Evolutionary conservation across 306 rosid species (phyloP), one percentile per base, ranked within the genome.

Genomic region (Quercus variabilis): DNA sequence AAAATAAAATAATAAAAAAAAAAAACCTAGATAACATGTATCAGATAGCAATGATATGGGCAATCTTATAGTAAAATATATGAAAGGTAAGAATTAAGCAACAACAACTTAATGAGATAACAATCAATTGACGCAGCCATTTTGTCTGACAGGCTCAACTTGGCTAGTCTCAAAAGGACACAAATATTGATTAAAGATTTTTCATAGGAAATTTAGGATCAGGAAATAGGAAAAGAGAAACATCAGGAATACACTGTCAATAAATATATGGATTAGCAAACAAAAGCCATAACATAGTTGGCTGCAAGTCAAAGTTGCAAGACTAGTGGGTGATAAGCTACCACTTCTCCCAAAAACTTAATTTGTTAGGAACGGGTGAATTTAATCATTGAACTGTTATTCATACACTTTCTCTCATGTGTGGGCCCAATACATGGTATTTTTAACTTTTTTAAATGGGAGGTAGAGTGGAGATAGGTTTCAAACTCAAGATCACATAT

Each of bases 1-100:
- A 1, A 38, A 38, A 38, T 38, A 38, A 38, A 38, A 38, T 38
- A 38, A 38, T 38, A 38, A 55, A 9, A 52, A 38, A 55, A 9
- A 52, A 52, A 46, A 33, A 64, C 8, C 57, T 12, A 25, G 14
- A 70, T 56, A 25, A 60, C 17, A 57, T 59, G 49, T 69, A 75
- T 55, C 46, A 63, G 31, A 57, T 60, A 60, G 67, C 75, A 78
- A 56, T 75, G 52, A 59, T 11, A 69, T 46, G 62, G 52, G 38
- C 28, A 9, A 59, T 60, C 25, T 23, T 12, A 30, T 41, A 78
- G 62, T 23, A 56, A 77, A 55, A 30, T 17, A 31, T 6, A 33
- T 25, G 31, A 65, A 65, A 30, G 31, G 21, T 65, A 17, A n/a
- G 46, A 65, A 31, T 65, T 31, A 17, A 31, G 71, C 15, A 65